Evolutionary conservation across 2,329 filamentous ascomycete species (phyloP).

Genomic region (Pseudopyrenochaeta lycopersici): DNA sequence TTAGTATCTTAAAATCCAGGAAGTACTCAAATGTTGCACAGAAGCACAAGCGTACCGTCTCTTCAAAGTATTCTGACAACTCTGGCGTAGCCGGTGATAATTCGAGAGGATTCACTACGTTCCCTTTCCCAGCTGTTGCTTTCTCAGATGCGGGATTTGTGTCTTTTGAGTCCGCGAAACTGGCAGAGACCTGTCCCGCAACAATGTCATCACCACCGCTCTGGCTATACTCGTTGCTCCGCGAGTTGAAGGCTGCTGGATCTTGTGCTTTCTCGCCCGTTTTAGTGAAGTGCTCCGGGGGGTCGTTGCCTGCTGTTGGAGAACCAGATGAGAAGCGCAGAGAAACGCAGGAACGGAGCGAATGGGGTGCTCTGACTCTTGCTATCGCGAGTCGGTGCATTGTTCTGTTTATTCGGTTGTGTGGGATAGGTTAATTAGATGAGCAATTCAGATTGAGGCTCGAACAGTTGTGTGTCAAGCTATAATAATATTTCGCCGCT

Average conservation of each 20-base stretch:
- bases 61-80: conserved; percentile 8
- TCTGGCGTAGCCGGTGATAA: conserved; percentile 18
- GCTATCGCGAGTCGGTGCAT: too few species aligned
- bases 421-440: too few species aligned
- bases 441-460: too few species aligned
- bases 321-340: not conserved
- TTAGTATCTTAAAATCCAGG: not conserved
- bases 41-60: conserved; percentile 1
- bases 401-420: too few species aligned
- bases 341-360: too few species aligned
- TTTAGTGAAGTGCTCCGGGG: conserved; percentile 1
- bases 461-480: too few species aligned
- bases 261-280: conserved; percentile 5
- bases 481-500: too few species aligned
- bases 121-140: conserved; percentile 15
- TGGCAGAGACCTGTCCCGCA: conserved; percentile 6
- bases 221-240: conserved; percentile 17
- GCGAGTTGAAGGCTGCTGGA: conserved; percentile 4
- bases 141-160: conserved; percentile 11
- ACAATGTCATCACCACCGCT: conserved; percentile 22
- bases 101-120: conserved; percentile 21
- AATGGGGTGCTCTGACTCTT: too few species aligned
- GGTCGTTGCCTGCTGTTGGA: not conserved
- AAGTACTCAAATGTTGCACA: too few species aligned
- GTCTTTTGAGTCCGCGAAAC: conserved; percentile 1